Evolutionary conservation across 1,284 basidiomycete genomes (phyloP).

Genomic region (Pseudozyma thailandica): DNA sequence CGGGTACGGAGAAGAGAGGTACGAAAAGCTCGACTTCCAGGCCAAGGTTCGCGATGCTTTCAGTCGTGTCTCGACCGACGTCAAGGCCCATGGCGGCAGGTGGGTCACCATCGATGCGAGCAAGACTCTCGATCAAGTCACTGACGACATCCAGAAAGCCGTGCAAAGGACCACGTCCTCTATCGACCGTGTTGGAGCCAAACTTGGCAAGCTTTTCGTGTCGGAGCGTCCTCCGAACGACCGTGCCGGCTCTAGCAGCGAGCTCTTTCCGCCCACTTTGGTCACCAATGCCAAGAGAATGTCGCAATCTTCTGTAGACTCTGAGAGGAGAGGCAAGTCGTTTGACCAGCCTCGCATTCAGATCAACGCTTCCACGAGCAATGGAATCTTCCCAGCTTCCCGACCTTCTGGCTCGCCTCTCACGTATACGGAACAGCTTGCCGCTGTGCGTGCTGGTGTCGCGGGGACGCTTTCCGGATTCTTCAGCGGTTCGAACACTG

Average conservation of each 20-base stretch:
- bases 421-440: constrained; percentile 39
- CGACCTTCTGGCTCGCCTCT: constrained; percentile 29
- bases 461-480: constrained; percentile 36
- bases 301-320: constrained; percentile 19
- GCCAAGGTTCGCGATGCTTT: constrained; percentile 64
- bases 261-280: constrained; percentile 19
- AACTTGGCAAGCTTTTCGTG: constrained; percentile 35
- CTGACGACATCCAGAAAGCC: constrained; percentile 44
- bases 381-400: constrained; percentile 22
- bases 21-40: constrained; percentile 69
- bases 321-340: constrained; percentile 15
- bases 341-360: constrained; percentile 23
- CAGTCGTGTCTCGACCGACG: constrained; percentile 42
- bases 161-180: constrained; percentile 36
- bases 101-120: constrained; percentile 62
- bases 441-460: constrained; percentile 40
- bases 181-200: constrained; percentile 33
- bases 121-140: constrained; percentile 58
- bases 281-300: constrained; percentile 14
- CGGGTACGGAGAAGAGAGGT: constrained; percentile 87
- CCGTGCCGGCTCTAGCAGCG: constrained; percentile 27
- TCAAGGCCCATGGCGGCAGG: constrained; percentile 36
- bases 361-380: constrained; percentile 10
- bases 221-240: constrained; percentile 18
- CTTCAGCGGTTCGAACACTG: constrained; percentile 29